These are phyloP conservation scores for Luvunga scandens DNA, from an alignment of 345 rosid genomes.

Conservation along the genomic window DNA sequence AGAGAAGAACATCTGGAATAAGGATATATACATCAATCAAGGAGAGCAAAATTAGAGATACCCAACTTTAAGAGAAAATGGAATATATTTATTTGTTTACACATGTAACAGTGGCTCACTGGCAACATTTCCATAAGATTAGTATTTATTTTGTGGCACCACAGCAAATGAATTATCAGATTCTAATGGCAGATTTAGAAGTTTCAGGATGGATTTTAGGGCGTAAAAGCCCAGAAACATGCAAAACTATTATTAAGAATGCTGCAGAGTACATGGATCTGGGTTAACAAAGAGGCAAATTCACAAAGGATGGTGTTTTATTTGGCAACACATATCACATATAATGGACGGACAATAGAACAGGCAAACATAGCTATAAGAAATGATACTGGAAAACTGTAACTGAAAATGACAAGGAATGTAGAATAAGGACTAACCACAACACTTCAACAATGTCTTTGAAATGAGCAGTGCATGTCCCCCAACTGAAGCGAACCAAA, in stretches of 20 bases:
- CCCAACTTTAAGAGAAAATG: no score
- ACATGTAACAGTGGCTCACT: not conserved
- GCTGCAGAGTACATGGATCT: not conserved
- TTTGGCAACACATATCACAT: not conserved
- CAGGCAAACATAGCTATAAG: not conserved
- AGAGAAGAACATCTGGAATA: no score
- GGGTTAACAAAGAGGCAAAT: not conserved
- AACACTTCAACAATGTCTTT: constrained; percentile 64
- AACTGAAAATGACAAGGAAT: not conserved
- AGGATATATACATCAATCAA: no score
- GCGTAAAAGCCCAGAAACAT: not conserved
- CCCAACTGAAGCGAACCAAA: constrained; percentile 96
- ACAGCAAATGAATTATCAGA: not conserved
- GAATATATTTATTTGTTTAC: not conserved
- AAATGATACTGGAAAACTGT: not conserved
- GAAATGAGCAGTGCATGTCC: constrained; percentile 71
- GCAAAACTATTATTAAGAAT: not conserved
- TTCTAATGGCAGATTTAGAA: no score
- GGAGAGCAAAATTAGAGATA: no score
- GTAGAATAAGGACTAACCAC: constrained; percentile 53
- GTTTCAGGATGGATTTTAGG: no score
- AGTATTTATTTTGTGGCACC: not conserved
- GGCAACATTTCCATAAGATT: not conserved
- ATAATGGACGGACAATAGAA: not conserved
- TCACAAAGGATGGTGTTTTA: not conserved